Base-by-base conservation (phyloP, 305 asterid species). In the Fraxinus platypoda region DNA sequence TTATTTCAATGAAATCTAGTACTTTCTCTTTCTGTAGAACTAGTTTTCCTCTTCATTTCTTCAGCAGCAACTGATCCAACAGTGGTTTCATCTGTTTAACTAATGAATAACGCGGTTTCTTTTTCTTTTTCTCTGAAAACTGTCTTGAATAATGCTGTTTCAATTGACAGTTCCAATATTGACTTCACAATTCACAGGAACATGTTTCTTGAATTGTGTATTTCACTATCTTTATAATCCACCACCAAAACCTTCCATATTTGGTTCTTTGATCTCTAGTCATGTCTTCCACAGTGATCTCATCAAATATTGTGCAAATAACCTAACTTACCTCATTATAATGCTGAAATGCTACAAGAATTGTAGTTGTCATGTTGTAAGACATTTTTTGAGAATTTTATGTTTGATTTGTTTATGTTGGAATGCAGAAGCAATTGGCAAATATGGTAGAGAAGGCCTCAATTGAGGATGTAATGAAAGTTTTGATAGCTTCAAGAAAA, bases 381-480 rank as follows among this genome's bases (percentile, higher is more conserved):
- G 57, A 46, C 19, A 46, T 46, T 15, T 15, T 43, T 49, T 49
- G 19, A 49, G 59, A 49, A 49, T 49, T 49, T 15, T 15, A 49
- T 15, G n/a, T 49, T 49, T 49, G 8, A 59, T 80, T 26, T n/a
- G 35, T 33, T 3, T 9, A n/a, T 66, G 59, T 59, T 28, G 43
- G 59, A 31, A 5, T 70, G 78, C 92, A 95, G 99, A 95, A 93
- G 83, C 99, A 94, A 78, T 85, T 95, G 77, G 85, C 87, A 15
- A 92, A 86, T 91, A 93, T 95, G 91, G 99, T 95, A 28, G 99
- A 94, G 82, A 95, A 94, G 82, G 97, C 99, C 2, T 94, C 97
- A 43, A 94, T 95, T 80, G 98, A 95, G 46, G 97, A 94, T 83
- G 99, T 95, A n/a, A 95, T 95, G 98, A 94, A 90, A 79, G 99